Evolutionary conservation across 805 yeast genomes (phyloP), one percentile per base, ranked within the genome.

Genomic region (Cyberlindnera galapagoensis): DNA sequence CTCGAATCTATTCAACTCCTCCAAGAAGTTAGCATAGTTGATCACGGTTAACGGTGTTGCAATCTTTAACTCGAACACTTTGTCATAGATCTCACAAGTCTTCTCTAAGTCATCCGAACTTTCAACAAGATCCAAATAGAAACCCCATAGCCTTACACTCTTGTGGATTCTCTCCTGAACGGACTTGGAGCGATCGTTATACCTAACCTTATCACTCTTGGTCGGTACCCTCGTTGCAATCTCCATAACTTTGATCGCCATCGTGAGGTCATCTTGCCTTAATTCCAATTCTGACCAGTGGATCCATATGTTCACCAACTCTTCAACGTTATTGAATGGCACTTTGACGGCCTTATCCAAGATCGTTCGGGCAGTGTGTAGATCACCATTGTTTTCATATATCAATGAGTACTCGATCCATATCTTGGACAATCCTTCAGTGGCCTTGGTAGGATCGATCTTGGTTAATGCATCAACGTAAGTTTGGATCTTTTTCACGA

Each of bases 281-380:
- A 82, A 46, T 38, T 79, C 80, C 56, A 74, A 58, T 35, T 81
- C 81, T 6, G 80, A 65, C 95, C 96, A 88, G 12, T 67, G 69
- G n/a, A 73, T 59, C 71, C 86, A 83, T 6, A 88, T 54, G 3
- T 68, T 69, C 3, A 78, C 82, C 14, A 86, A 56, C 38, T 86
- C 95, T 15, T 72, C 71, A 0, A 74, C 57, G 11, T 66, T 57
- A 17, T 61, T 67, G 56, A 69, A 86, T 6, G 87, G 88, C 1
- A 87, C 88, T 34, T 76, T 74, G 2, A 74, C 60, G 0, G 90
- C 79, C 30, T 76, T 76, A 22, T 74, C 72, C 34, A 69, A 72
- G 6, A 87, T 69, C 12, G 70, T 62, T 40, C 81, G 57, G 1
- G 88, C 86, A 0, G 82, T 71, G 12, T 60, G 62, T 9, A 67